Base-by-base conservation (phyloP, 805 yeast species). In the Candida boleticola region DNA sequence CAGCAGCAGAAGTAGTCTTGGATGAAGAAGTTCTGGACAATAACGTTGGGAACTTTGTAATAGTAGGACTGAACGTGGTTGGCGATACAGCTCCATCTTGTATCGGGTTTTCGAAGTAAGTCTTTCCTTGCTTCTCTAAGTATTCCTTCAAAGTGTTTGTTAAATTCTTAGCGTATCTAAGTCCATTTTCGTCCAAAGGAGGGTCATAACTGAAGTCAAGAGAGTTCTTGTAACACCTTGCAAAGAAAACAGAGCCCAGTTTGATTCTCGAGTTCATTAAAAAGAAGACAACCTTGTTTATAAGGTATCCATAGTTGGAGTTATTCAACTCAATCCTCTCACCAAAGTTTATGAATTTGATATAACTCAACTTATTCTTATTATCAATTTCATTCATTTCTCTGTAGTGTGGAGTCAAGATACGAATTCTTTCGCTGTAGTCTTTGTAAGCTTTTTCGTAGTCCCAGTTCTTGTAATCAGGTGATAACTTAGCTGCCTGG, bases 321-420 rank as follows among this genome's bases (percentile, higher is more conserved):
- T 86, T 80, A 64, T 88, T 85, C 45, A 90, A 76, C 35, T 85
- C 81, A 43, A 92, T 74, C 49, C 85, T 67, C 58, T 89, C 93
- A 14, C 97, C 97, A 63, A 90, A 92, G 60, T 93, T 90, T 56
- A 86, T 84, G 54, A 89, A 82, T 63, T 90, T 89, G 58, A 93
- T 83, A 63, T 80, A 93, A 20, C 85, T 78, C 41, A 89, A 68
- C 21, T 47, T 49, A 13, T 53, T 48, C 11, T 74, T 71, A 22
- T 71, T 66, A 33, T 64, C 68, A 4, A 39, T 45, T 41, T 79
- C 83, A 26, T 76, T 71, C 78, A 92, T 78, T 38, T 83, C 84
- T 60, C 85, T 83, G 60, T 88, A 93, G 31, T 76, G 74, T 0
- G 85, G 82, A 41, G 83, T 76, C 52, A 89, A 81, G 33, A 75